Conservation (phyloP, 805 yeast genomes). For the Jamesozyma spencerorum region DNA sequence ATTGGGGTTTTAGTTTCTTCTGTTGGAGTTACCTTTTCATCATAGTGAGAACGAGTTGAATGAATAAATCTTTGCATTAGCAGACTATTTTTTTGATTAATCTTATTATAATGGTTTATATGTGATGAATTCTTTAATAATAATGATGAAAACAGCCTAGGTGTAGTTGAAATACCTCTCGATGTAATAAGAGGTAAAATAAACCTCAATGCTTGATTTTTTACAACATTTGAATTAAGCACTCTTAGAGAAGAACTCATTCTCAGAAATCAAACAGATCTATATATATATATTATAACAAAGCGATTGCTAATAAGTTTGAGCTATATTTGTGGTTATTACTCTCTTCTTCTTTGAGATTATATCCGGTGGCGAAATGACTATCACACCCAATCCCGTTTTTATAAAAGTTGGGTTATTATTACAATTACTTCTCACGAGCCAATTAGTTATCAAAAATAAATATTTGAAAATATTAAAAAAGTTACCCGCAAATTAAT, state of each 20-base stretch:
- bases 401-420: no score
- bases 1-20: no score
- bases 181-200: constrained; percentile 1
- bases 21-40: background rate
- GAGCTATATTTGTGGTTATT: no score
- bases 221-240: background rate
- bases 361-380: no score
- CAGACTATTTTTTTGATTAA: background rate
- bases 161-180: background rate
- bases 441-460: no score
- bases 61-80: background rate
- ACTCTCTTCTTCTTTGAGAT: no score
- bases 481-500: no score
- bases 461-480: no score
- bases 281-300: background rate
- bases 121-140: background rate
- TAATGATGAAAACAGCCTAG: background rate
- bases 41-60: background rate
- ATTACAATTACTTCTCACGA: no score
- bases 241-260: background rate
- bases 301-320: background rate
- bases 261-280: no score
- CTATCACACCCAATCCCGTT: no score
- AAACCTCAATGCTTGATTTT: background rate
- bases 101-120: background rate